A percentile compares a stretch with the other conserved stretches of the same genome.
Conservation (phyloP, 768 basidiomycete species). For the Russula compacta region DNA sequence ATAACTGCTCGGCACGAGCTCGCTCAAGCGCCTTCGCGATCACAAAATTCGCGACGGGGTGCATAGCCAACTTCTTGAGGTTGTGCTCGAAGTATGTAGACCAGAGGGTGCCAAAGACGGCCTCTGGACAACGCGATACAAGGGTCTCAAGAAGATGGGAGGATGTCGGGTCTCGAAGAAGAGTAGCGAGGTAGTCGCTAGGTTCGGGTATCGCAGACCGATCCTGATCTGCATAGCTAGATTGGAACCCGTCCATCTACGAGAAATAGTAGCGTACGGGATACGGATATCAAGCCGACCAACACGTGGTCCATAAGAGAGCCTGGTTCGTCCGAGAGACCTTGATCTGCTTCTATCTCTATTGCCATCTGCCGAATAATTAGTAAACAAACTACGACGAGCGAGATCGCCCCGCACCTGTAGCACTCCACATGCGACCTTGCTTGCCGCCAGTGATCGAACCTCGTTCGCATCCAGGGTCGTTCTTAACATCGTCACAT, state of each 20-base stretch:
- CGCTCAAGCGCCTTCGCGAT: constrained; percentile 70
- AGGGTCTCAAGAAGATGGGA: constrained; percentile 87
- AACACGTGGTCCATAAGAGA: constrained; percentile 79
- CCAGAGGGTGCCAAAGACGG: constrained; percentile 66
- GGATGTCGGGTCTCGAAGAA: constrained; percentile 79
- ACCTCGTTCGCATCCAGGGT: constrained; percentile 61
- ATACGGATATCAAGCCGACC: constrained; percentile 60
- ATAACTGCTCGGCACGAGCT: constrained; percentile 46
- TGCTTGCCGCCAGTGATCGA: constrained; percentile 63
- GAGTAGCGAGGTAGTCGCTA: constrained; percentile 72
- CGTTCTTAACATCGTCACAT: constrained; percentile 45
- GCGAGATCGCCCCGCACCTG: constrained; percentile 38
- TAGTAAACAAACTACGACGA: constrained; percentile 6
- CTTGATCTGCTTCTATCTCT: constrained; percentile 69
- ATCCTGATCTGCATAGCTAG: constrained; percentile 30
- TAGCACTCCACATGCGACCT: constrained; percentile 68
- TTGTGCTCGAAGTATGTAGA: constrained; percentile 66
- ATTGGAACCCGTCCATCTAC: not conserved
- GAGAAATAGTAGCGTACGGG: constrained; percentile 37
- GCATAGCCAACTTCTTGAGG: constrained; percentile 60
- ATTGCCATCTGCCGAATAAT: constrained; percentile 53
- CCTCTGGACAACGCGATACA: constrained; percentile 49
- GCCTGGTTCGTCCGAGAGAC: constrained; percentile 44
- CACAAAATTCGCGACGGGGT: constrained; percentile 94
- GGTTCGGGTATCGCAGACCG: constrained; percentile 34